Evolutionary conservation across 495 filamentous ascomycete species (phyloP).

Genomic region (Chlorociboria aeruginascens): DNA sequence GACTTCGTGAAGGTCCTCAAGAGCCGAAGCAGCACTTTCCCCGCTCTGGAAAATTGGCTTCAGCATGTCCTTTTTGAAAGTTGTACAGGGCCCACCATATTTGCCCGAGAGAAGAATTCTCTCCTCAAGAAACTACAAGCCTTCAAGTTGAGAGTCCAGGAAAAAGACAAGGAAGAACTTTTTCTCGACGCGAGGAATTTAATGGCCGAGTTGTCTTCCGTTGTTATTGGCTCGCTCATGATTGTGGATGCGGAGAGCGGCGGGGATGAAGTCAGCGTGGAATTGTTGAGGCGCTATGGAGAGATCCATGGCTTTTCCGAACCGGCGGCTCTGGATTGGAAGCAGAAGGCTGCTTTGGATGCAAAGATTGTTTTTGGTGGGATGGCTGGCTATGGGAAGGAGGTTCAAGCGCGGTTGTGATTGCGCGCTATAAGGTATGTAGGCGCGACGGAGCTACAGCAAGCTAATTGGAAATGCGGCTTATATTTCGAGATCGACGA

Average conservation of each 20-base stretch:
- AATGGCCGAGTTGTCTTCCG: background rate
- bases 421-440: too few relatives aligned
- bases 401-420: background rate
- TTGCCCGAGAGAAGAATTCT: background rate
- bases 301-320: background rate
- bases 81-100: background rate
- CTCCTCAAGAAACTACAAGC: background rate
- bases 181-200: background rate
- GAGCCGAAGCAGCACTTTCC: constrained; percentile 28
- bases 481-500: too few relatives aligned
- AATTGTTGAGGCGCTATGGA: background rate
- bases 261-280: background rate
- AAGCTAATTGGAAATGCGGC: too few relatives aligned
- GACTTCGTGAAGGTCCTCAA: constrained; percentile 48
- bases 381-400: background rate
- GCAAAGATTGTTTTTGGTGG: background rate
- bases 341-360: background rate
- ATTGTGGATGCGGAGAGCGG: constrained; percentile 4
- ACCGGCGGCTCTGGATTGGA: background rate
- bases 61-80: background rate
- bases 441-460: too few relatives aligned
- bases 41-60: constrained; percentile 23
- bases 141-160: background rate
- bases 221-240: background rate
- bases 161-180: background rate